Base-by-base conservation (phyloP, 257 asterid species). In the Petunia secreta region DNA sequence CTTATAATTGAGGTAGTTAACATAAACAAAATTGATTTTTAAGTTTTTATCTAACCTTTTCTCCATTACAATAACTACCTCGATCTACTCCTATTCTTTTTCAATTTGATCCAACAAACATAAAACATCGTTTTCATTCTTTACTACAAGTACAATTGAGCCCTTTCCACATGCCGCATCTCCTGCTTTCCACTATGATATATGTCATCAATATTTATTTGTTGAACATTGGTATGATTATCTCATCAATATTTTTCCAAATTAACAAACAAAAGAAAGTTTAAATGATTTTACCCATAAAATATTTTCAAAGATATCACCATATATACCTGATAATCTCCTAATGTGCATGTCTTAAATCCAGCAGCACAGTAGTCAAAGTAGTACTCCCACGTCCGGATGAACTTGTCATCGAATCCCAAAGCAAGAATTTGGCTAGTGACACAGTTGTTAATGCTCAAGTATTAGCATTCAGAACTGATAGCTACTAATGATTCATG, bases 321-420 rank as follows among this genome's bases (percentile, higher is more conserved):
- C 25, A 15, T 68, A 68, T 68, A 46, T 71, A 71, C 60, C 77
- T 71, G 77, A 46, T 71, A 71, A 71, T 71, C 16, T 71, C 59
- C 59, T 4, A 71, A 0, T 0, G 6, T 2, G 92, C 92, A 80
- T 34, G 90, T 90, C 79, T 91, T 88, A 64, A 98, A 95, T 40
- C 97, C 85, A 80, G 91, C 74, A 73, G 94, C 92, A 71, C 93
- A 93, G 48, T 95, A 95, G 81, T 93, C 97, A 64, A 95, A 95
- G 83, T 95, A 95, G 85, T 95, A 95, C 79, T 91, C 97, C 98
- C 98, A 95, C 13, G 95, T 93, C 81, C 98, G 78, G 83, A 95
- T 89, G 90, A 95, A 95, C 94, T 93, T 95, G 9, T 95, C 89
- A 39, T 92, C 80, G 86, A 94, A 94, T 74, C 97, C 95, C 87